phyloP scores from a whole-genome alignment of 257 asterid genomes.

The Solanum clarkiae region DNA sequence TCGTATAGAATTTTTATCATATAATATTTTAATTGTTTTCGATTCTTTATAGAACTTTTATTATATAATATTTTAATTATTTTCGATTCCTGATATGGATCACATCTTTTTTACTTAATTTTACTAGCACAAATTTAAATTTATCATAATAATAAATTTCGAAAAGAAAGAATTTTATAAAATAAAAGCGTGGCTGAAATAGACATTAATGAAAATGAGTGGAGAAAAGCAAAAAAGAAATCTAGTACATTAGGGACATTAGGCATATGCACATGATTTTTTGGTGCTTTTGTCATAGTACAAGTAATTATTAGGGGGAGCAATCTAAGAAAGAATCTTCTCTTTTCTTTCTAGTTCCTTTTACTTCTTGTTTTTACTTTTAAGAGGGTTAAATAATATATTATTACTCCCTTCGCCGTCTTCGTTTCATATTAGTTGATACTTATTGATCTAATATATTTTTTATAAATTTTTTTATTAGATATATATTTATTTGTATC shows the following conservation, averaged over 20 bases:
- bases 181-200: neutral
- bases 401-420: rapidly evolving
- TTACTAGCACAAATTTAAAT: neutral
- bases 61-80: too few relatives aligned
- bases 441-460: neutral
- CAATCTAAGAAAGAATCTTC: neutral
- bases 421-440: neutral
- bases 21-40: too few relatives aligned
- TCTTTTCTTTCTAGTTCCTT: neutral
- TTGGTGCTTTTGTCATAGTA: neutral
- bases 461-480: neutral
- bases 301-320: neutral
- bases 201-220: neutral
- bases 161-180: neutral
- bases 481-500: neutral
- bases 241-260: neutral
- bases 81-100: too few relatives aligned
- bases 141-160: neutral
- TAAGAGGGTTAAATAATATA: constrained; percentile 10
- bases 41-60: too few relatives aligned
- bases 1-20: too few relatives aligned
- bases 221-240: neutral
- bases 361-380: constrained; percentile 9
- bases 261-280: neutral
- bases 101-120: rapidly evolving